Percentiles rank a stretch among this genome's conserved stretches.
phyloP scores from a whole-genome alignment of 108 stramenopile genomes.

The Cafeteria roenbergensis region DNA sequence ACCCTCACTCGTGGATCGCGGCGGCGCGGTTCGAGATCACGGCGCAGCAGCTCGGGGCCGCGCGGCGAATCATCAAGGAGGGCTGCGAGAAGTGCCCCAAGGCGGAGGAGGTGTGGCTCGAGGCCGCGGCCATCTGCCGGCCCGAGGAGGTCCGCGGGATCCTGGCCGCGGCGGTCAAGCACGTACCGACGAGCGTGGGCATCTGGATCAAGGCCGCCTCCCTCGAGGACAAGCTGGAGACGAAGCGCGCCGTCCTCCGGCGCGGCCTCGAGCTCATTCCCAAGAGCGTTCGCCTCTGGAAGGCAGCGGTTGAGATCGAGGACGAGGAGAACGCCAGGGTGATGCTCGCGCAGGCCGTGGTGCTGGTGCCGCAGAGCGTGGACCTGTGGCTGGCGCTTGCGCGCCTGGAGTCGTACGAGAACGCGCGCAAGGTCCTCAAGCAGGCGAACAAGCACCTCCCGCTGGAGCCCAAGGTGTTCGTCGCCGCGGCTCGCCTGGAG shows the following conservation, averaged over 20 bases:
- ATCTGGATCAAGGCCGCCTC: conserved; percentile 54
- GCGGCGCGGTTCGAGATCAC: conserved; percentile 88
- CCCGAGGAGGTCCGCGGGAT: conserved; percentile 71
- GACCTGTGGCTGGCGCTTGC: conserved; percentile 95
- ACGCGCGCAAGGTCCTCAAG: conserved; percentile 84
- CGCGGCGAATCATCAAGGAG: conserved; percentile 82
- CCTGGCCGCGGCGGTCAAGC: conserved; percentile 47
- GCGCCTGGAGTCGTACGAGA: conserved; percentile 85
- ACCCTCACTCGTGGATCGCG: conserved; percentile 95
- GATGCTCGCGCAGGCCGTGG: conserved; percentile 76
- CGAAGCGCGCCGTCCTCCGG: conserved; percentile 80
- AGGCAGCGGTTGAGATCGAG: conserved; percentile 85
- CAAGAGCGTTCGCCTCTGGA: conserved; percentile 78
- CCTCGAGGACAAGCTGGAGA: conserved; percentile 21
- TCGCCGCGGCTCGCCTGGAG: conserved; percentile 89
- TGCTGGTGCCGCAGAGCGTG: conserved; percentile 81
- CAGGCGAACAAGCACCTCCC: conserved; percentile 75
- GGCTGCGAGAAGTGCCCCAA: conserved; percentile 83
- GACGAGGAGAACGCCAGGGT: conserved; percentile 79
- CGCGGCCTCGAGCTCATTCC: conserved; percentile 81
- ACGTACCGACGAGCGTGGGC: conserved; percentile 46
- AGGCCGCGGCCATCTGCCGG: conserved; percentile 78
- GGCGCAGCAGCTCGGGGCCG: conserved; percentile 72
- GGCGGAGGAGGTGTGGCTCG: conserved; percentile 91
- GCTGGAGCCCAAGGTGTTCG: conserved; percentile 77